Base-by-base conservation (phyloP, 306 rosid genomes). In the Pterocarpus macrocarpus region DNA sequence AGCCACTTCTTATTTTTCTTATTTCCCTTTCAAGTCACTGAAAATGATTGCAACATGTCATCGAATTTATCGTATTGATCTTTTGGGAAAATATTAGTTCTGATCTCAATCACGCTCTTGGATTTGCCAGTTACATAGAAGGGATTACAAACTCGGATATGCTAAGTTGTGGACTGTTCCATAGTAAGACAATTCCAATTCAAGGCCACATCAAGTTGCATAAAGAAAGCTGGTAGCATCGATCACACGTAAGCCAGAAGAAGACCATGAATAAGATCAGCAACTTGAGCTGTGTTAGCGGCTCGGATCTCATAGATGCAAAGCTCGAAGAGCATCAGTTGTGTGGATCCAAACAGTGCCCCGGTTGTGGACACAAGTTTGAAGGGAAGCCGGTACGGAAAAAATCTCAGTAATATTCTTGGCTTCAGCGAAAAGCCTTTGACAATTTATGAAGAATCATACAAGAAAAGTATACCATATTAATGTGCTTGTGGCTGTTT, bases 301-400 rank as follows among this genome's bases (percentile, higher is more conserved):
- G 95, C 81, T 87, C 92, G 71, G 95, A 90, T 90, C 94, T 92
- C 64, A 88, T 96, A 83, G 99, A 96, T 91, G 93, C 99, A 0
- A 96, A 93, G 92, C 97, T 96, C 3, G 99, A 90, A 88, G 94
- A 93, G 66, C 97, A 96, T 88, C 97, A 93, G 79, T 81, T 88
- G 82, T 96, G 99, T 90, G 97, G 93, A 91, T 93, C 99, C 86
- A 96, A 96, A 79, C 98, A 92, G 78, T 93, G 98, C 69, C 98
- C 98, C 10, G 91, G 91, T 61, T 96, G 99, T 57, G 99, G 99
- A 10, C 99, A 93, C 82, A 92, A 89, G 78, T 91, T 96, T 62
- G 89, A 96, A 85, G 90, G 82, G 73, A 95, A 94, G 78, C 94
- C 97, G 92, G 98, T 93, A 89, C 22, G 84, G 56, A 66, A 73